These are phyloP conservation scores for Coemansia reversa DNA, from an alignment of 192 early-diverging fungal species.

Conservation along the genomic window DNA sequence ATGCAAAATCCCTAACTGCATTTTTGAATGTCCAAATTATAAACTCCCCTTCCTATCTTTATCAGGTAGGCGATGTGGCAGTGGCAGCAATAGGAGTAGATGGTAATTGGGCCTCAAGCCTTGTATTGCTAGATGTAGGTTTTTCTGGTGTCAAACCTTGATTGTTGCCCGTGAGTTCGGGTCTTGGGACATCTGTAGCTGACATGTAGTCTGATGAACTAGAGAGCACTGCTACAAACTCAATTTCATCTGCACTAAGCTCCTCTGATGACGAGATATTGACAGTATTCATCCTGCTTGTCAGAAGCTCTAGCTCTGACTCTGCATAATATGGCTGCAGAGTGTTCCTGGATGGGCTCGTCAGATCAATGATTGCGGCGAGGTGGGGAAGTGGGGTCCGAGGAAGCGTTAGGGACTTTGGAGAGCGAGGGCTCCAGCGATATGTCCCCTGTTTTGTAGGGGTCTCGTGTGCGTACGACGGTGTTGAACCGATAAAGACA, in stretches of 20 bases:
- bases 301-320: conserved; percentile 11
- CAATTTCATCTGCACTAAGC: conserved; percentile 21
- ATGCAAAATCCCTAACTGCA: neutral
- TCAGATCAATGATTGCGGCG: conserved; percentile 26
- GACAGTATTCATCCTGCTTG: conserved; percentile 18
- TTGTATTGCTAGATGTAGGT: too few species aligned
- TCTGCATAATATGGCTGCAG: neutral
- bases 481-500: neutral
- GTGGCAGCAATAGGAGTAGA: too few species aligned
- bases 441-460: conserved; percentile 14
- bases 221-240: conserved; percentile 1
- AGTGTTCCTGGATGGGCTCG: conserved; percentile 6
- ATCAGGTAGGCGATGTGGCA: too few species aligned
- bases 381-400: neutral
- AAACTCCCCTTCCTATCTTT: too few species aligned
- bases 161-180: too few species aligned
- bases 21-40: neutral
- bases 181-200: too few species aligned
- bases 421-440: neutral
- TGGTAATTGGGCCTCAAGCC: too few species aligned
- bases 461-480: conserved; percentile 7
- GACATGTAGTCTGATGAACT: too few species aligned
- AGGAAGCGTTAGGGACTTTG: neutral
- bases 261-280: conserved; percentile 34
- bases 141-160: too few species aligned